phyloP scores from a whole-genome alignment of 139 green algal genomes.

The Closterium sp. region DNA sequence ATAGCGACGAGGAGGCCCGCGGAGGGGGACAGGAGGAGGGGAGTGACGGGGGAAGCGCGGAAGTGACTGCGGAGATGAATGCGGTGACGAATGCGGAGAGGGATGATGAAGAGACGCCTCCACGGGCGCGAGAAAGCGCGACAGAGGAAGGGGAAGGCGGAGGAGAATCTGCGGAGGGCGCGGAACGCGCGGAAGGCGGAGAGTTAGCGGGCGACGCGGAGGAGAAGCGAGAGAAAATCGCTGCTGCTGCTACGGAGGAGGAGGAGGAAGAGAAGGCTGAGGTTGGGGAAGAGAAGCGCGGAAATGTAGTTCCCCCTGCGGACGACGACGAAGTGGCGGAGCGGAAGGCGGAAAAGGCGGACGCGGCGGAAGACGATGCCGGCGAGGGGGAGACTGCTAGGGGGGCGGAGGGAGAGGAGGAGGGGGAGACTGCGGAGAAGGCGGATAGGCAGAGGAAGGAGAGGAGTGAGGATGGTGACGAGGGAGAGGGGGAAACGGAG shows the following conservation, averaged over 20 bases:
- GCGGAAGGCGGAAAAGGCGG: neutral
- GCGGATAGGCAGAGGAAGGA: neutral
- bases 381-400: no score
- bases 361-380: neutral
- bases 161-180: neutral
- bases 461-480: neutral
- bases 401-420: no score
- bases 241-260: neutral
- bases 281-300: neutral
- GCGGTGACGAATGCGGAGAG: neutral
- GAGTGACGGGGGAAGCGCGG: neutral
- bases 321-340: neutral
- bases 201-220: neutral
- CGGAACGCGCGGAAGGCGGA: neutral
- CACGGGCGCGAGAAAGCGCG: neutral
- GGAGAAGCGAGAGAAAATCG: neutral
- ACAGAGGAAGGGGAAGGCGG: neutral
- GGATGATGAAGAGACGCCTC: neutral
- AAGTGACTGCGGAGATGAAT: neutral
- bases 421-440: neutral
- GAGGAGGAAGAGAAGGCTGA: neutral
- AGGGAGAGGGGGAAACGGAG: neutral
- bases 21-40: neutral
- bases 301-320: neutral
- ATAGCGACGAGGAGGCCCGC: neutral